Percentiles rank a stretch among this genome's conserved stretches.
Evolutionary conservation across 78 protist species (phyloP).

Genomic region (Dictyostelium capitatum): DNA sequence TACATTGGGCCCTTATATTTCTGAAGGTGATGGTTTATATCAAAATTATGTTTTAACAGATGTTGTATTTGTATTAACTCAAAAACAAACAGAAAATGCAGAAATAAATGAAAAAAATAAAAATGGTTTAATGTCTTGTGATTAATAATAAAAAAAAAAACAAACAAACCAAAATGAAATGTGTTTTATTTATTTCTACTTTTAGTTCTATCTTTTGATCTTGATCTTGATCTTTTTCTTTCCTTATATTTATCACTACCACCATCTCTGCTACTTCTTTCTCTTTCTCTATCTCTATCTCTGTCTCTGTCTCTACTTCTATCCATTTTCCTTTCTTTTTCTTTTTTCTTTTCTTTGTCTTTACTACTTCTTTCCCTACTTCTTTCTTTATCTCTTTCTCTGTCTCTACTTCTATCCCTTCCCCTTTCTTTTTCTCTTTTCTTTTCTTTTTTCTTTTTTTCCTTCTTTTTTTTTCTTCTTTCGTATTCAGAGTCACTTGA

Average conservation of each 20-base stretch:
- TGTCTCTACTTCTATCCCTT: not conserved
- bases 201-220: not conserved
- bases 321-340: not conserved
- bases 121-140: constrained; percentile 17
- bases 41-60: constrained; percentile 61
- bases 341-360: not conserved
- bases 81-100: not conserved
- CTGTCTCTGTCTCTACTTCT: not conserved
- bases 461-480: constrained; percentile 23
- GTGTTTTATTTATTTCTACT: constrained; percentile 4
- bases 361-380: not conserved
- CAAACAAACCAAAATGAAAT: not conserved
- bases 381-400: not conserved
- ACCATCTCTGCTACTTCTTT: not conserved
- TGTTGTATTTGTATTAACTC: constrained; percentile 28
- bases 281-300: not conserved
- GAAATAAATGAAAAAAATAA: not conserved
- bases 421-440: not conserved
- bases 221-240: not conserved
- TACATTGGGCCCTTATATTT: constrained; percentile 74
- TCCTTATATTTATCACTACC: not conserved
- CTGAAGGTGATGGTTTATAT: constrained; percentile 72
- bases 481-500: constrained; percentile 25
- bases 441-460: constrained; percentile 21
- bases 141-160: not conserved